Conservation (phyloP, 768 basidiomycete genomes). For the Pleurotus giganteus region DNA sequence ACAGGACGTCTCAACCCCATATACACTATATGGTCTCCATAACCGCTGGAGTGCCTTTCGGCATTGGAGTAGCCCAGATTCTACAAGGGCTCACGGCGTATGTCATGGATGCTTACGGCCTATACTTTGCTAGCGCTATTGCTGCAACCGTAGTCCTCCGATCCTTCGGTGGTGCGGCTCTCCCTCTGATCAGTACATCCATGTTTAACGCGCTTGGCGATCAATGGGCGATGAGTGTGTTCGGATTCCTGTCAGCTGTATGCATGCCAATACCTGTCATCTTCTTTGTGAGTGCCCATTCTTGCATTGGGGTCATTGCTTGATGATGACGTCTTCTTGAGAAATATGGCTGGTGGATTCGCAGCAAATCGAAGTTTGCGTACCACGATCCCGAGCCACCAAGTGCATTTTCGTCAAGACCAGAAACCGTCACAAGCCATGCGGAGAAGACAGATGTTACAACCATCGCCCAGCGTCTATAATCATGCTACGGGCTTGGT, state of each 20-base stretch:
- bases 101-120: constrained; percentile 67
- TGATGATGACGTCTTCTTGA: constrained; percentile 19
- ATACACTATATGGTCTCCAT: constrained; percentile 70
- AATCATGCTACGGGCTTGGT: too few species aligned
- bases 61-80: constrained; percentile 60
- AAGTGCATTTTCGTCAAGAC: constrained; percentile 1
- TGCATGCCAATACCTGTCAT: constrained; percentile 57
- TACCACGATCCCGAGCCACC: constrained; percentile 30
- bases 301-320: background rate
- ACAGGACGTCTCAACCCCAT: constrained; percentile 47
- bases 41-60: constrained; percentile 66
- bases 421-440: constrained; percentile 11
- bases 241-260: constrained; percentile 46
- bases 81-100: constrained; percentile 66
- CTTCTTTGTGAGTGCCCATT: constrained; percentile 44
- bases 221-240: constrained; percentile 53
- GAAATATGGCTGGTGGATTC: constrained; percentile 51
- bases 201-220: constrained; percentile 55
- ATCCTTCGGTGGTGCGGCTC: constrained; percentile 58
- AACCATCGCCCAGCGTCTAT: background rate
- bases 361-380: constrained; percentile 43
- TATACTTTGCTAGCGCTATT: constrained; percentile 67
- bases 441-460: constrained; percentile 10
- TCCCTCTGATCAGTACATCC: constrained; percentile 55
- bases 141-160: constrained; percentile 69